These are phyloP conservation scores for Cardamine resedifolia DNA, from an alignment of 345 rosid species.

Conservation along the genomic window DNA sequence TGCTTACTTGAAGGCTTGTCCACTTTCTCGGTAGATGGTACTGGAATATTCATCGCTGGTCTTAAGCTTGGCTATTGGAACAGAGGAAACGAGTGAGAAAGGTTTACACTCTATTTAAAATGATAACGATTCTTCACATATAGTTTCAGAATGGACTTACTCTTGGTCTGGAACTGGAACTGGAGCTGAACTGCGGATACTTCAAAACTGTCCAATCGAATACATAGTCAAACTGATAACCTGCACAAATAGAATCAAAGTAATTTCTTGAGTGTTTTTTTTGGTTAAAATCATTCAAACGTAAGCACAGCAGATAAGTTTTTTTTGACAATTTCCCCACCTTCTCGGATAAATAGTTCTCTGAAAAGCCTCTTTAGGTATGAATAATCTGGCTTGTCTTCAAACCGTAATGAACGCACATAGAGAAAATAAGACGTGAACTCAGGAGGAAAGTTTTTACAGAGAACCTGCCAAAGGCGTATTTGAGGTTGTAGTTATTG, in stretches of 20 bases:
- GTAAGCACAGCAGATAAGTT: neutral
- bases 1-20: constrained; percentile 78
- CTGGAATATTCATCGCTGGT: constrained; percentile 51
- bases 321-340: constrained; percentile 35
- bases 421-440: constrained; percentile 93
- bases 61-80: constrained; percentile 53
- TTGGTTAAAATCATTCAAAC: neutral
- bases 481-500: neutral
- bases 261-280: constrained; percentile 1
- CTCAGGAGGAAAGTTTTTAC: constrained; percentile 84
- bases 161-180: constrained; percentile 65
- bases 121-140: neutral
- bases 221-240: constrained; percentile 91
- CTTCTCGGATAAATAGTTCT: constrained; percentile 89
- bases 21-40: constrained; percentile 51
- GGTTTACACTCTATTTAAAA: neutral
- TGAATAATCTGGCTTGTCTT: constrained; percentile 95
- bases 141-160: constrained; percentile 44
- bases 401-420: constrained; percentile 89
- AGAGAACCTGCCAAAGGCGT: constrained; percentile 61
- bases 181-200: constrained; percentile 78
- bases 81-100: constrained; percentile 11
- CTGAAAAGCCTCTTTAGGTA: constrained; percentile 94
- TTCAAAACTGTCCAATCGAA: constrained; percentile 92
- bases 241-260: constrained; percentile 43